Conservation (phyloP, 345 rosid genomes). For the Eucalyptus cladocalyx region DNA sequence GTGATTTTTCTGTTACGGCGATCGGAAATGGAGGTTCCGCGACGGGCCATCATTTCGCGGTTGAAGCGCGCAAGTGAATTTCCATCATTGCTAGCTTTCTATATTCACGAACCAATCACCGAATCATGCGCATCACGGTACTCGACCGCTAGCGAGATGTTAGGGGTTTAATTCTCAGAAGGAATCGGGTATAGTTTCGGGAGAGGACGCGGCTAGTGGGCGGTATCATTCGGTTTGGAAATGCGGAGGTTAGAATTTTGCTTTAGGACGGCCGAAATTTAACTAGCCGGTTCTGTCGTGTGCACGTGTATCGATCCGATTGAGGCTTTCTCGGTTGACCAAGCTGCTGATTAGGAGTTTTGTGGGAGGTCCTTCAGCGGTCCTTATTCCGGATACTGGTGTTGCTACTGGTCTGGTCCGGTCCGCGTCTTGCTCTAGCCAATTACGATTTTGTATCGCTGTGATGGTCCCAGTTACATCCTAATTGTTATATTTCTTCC, state of each 20-base stretch:
- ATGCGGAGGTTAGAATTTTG: neutral
- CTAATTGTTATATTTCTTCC: neutral
- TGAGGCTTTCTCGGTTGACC: neutral
- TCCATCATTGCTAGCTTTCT: neutral
- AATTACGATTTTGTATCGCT: neutral
- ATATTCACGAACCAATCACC: neutral
- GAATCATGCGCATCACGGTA: neutral
- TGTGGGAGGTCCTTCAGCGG: accelerated
- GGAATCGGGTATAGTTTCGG: neutral
- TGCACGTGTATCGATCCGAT: neutral
- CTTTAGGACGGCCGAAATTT: neutral
- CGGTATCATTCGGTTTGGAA: neutral
- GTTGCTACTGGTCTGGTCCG: neutral
- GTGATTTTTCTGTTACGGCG: neutral
- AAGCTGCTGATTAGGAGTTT: neutral
- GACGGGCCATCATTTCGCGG: neutral
- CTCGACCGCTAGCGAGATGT: neutral
- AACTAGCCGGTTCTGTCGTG: neutral
- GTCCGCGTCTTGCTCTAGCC: neutral
- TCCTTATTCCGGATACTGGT: neutral
- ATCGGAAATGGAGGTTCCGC: neutral
- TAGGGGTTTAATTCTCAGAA: neutral
- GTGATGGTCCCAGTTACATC: neutral
- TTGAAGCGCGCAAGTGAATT: neutral
- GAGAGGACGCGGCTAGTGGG: neutral